Base-by-base conservation (phyloP, 306 rosid genomes). In the Lathyrus sativus region DNA sequence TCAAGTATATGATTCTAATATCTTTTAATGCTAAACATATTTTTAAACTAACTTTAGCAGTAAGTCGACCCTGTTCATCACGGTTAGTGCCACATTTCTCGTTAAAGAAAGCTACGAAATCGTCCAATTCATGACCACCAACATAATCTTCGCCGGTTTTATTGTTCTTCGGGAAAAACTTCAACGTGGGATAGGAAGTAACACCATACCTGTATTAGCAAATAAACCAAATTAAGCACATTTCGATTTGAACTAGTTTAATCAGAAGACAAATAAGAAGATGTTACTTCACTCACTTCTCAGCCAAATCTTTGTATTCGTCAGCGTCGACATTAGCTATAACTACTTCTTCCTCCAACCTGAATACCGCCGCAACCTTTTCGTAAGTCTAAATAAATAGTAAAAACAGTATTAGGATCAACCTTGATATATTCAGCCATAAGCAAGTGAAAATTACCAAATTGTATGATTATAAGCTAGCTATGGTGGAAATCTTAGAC, bases 361-460 rank as follows among this genome's bases (percentile, higher is more conserved):
- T 85, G 81, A 88, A 92, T 77, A 82, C 93, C 7, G 96, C 12
- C 49, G 96, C 98, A 65, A 90, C 91, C 86, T 86, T 86, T 79
- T 90, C 96, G 79, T 88, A 92, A 31, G 38, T 84, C 98, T 92
- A 70, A 57, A 60, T 28, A 69, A 73, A 73, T 35, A 41, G 70
- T 9, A 29, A 24, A 46, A 69, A 13, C 42, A 24, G 51, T 24
- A 50, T 69, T 63, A 84, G 55, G 38, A 76, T 56, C 67, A 65
- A 63, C 42, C 22, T 33, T 37, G 48, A 29, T 48, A 28, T 45
- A 28, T 13, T 71, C 55, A 57, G 18, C 68, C 55, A 57, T 68
- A 45, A 26, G 65, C 9, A 77, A 45, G 62, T 5, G 28, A 48
- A 64, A 41, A 37, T 31, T 22, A 33, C 43, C 26, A 43, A 62